A percentile compares a stretch with the other conserved stretches of the same genome.
phyloP scores from a whole-genome alignment of 202 grass and related monocot species.

The Carex sylvatica region DNA sequence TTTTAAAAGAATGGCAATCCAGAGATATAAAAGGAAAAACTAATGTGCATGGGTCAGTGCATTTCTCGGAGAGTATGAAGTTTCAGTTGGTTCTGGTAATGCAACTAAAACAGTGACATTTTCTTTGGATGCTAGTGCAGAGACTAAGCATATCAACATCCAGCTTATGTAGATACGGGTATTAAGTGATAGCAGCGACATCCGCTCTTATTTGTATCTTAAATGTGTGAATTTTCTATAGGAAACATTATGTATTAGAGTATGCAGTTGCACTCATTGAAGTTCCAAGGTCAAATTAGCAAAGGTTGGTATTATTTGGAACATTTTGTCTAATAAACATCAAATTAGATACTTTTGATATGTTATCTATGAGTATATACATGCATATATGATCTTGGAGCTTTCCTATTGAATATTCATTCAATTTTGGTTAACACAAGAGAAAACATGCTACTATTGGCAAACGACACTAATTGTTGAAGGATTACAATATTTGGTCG shows the following conservation, averaged over 20 bases:
- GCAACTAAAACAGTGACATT: conserved; percentile 48
- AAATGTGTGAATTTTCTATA: not conserved
- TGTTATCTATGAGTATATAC: not conserved
- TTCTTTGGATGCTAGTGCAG: conserved; percentile 53
- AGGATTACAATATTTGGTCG: not conserved
- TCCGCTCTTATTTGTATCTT: not conserved
- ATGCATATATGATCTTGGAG: not conserved
- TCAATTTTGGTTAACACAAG: not conserved
- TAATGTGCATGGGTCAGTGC: conserved; percentile 64
- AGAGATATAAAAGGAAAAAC: conserved; percentile 41
- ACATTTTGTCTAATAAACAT: not conserved
- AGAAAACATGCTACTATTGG: not conserved
- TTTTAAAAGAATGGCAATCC: conserved; percentile 85
- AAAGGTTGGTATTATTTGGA: not conserved
- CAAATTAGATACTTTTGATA: not conserved
- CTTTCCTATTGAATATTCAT: not conserved
- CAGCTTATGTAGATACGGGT: conserved; percentile 45
- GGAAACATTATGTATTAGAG: not conserved
- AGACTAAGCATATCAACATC: conserved; percentile 81
- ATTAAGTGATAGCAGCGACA: not conserved
- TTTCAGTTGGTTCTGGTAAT: conserved; percentile 50
- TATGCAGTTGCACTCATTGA: not conserved
- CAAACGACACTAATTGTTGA: not conserved
- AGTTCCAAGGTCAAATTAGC: not conserved
- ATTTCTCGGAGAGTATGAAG: conserved; percentile 66